These are phyloP conservation scores for Aspergillus brunneoviolaceus DNA, from an alignment of 2,329 filamentous ascomycete genomes.

Conservation along the genomic window DNA sequence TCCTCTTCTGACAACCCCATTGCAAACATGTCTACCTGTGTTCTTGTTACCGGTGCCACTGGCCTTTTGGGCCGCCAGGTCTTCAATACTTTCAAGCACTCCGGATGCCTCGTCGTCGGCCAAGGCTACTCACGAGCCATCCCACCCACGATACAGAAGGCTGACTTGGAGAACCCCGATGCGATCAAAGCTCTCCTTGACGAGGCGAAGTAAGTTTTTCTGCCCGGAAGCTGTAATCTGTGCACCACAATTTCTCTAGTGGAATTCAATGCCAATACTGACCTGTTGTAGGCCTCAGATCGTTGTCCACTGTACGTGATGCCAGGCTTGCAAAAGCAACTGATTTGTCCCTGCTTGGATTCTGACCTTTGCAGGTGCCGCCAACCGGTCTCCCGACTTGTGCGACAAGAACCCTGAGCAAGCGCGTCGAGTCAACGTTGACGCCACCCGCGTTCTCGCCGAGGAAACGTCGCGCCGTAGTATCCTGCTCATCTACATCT, in stretches of 20 bases:
- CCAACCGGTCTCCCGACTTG: constrained; percentile 83
- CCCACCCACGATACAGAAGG: constrained; percentile 64
- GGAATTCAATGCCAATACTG: constrained; percentile 6
- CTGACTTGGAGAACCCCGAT: constrained; percentile 49
- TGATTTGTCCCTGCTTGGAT: background rate
- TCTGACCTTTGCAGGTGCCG: constrained; percentile 61
- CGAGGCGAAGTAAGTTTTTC: constrained; percentile 50
- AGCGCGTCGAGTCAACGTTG: constrained; percentile 71
- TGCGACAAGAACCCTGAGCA: constrained; percentile 77
- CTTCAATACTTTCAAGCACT: constrained; percentile 65
- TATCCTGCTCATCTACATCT: constrained; percentile 59
- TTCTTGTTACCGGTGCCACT: constrained; percentile 78
- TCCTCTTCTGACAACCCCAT: constrained; percentile 3
- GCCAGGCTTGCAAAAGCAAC: background rate
- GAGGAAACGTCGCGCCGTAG: constrained; percentile 59
- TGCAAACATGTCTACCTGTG: constrained; percentile 50
- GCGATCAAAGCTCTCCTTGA: constrained; percentile 51
- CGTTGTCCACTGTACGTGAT: constrained; percentile 71
- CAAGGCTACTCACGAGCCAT: constrained; percentile 73
- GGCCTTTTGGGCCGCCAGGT: constrained; percentile 82
- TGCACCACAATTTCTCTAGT: background rate
- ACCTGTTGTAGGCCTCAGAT: constrained; percentile 62
- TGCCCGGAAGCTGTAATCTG: background rate
- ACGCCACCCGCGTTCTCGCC: constrained; percentile 67
- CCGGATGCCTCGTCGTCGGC: constrained; percentile 69